Conservation (phyloP, 2,329 filamentous ascomycete genomes). For the Macrophomina pseudophaseolina region DNA sequence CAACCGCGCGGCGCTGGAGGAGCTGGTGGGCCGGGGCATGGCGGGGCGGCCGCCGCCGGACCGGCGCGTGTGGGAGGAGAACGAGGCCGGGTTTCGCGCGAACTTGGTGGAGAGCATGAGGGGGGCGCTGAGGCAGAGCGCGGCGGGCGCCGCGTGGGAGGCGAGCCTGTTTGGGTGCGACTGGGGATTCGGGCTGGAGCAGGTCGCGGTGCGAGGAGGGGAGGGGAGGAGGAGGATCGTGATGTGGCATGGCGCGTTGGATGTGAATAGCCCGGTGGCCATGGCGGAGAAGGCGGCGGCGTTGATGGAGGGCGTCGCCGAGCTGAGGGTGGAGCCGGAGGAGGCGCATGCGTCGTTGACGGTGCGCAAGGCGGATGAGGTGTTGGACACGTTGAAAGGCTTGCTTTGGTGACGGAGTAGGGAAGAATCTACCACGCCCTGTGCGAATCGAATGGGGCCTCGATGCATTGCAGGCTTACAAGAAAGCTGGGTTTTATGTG, state of each 20-base stretch:
- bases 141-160: constrained; percentile 39
- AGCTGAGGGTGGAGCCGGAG: constrained; percentile 33
- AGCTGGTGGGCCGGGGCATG: constrained; percentile 34
- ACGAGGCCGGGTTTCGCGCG: constrained; percentile 31
- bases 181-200: constrained; percentile 41
- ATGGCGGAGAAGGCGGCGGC: constrained; percentile 36
- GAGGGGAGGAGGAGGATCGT: constrained; percentile 32
- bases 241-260: constrained; percentile 43
- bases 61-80: constrained; percentile 32
- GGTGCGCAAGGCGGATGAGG: constrained; percentile 5
- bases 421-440: too few species aligned
- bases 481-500: too few species aligned
- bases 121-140: constrained; percentile 36
- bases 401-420: not conserved
- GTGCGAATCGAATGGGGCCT: too few species aligned
- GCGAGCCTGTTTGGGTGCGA: constrained; percentile 35
- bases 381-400: not conserved
- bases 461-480: too few species aligned
- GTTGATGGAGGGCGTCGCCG: constrained; percentile 33
- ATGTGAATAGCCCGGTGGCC: constrained; percentile 35
- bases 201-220: constrained; percentile 32
- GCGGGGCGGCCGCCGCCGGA: constrained; percentile 32
- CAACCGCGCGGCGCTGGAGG: constrained; percentile 30
- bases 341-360: constrained; percentile 33
- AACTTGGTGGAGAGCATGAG: constrained; percentile 36